These are phyloP conservation scores for Kazachstania africana DNA, from an alignment of 805 yeast species.

Conservation along the genomic window DNA sequence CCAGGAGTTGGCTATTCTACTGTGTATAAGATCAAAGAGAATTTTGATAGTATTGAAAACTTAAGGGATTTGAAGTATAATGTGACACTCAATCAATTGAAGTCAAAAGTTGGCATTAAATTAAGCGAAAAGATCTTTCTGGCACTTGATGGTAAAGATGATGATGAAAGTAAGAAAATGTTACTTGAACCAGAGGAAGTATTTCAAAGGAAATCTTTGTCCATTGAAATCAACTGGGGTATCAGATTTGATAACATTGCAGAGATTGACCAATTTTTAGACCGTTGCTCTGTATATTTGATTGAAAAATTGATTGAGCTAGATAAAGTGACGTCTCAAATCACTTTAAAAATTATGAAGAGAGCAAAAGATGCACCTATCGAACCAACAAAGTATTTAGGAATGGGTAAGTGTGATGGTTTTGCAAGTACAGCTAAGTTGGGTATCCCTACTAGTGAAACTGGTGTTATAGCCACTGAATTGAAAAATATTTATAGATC, in stretches of 20 bases:
- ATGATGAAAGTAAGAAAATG: slow-evolving; percentile 41
- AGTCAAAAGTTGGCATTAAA: slow-evolving; percentile 47
- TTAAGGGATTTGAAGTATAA: slow-evolving; percentile 28
- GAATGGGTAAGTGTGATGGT: slow-evolving; percentile 72
- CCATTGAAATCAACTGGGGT: slow-evolving; percentile 88
- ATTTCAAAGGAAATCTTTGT: slow-evolving; percentile 59
- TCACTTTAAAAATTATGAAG: slow-evolving; percentile 55
- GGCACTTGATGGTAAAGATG: slow-evolving; percentile 58
- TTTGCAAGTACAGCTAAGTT: slow-evolving; percentile 45
- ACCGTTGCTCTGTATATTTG: slow-evolving; percentile 48
- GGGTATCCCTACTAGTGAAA: slow-evolving; percentile 48
- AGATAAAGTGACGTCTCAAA: slow-evolving; percentile 38
- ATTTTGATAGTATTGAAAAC: slow-evolving; percentile 1
- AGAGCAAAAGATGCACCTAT: slow-evolving; percentile 59
- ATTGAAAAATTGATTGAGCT: slow-evolving; percentile 37
- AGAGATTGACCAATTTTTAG: slow-evolving; percentile 57
- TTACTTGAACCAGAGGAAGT: slow-evolving; percentile 33
- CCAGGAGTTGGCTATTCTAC: slow-evolving; percentile 58
- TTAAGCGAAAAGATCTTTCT: slow-evolving; percentile 54
- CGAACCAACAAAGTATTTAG: slow-evolving; percentile 68
- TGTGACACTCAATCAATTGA: slow-evolving; percentile 28
- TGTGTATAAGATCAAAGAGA: slow-evolving; percentile 31
- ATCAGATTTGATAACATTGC: slow-evolving; percentile 52
- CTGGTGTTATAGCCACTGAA: slow-evolving; percentile 51
- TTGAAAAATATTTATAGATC: slow-evolving; percentile 43